These are phyloP conservation scores for Diatrype stigma DNA, from an alignment of 2,329 filamentous ascomycete genomes.

Conservation along the genomic window DNA sequence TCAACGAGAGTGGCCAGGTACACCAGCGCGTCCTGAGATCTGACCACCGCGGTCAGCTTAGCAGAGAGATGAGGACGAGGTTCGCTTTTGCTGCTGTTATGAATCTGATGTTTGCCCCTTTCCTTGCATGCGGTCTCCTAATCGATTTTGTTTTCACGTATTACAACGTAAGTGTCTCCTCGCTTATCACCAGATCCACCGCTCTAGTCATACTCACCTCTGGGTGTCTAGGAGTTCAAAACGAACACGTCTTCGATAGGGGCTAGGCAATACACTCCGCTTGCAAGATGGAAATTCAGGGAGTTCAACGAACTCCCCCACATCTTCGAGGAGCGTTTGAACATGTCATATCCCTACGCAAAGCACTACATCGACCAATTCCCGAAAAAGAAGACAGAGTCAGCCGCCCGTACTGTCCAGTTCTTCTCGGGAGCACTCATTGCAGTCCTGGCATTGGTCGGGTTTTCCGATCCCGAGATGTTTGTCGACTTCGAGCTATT, in stretches of 20 bases:
- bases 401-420: slow-evolving; percentile 76
- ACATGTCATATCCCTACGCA: slow-evolving; percentile 93
- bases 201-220: slow-evolving; percentile 12
- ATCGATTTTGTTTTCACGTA: slow-evolving; percentile 92
- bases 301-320: slow-evolving; percentile 97
- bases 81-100: slow-evolving; percentile 81
- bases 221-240: slow-evolving; percentile 72
- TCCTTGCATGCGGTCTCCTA: slow-evolving; percentile 80
- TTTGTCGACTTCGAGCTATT: slow-evolving; percentile 93
- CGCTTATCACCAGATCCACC: background rate
- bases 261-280: slow-evolving; percentile 85
- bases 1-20: slow-evolving; percentile 84
- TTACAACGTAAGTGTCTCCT: slow-evolving; percentile 64
- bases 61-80: slow-evolving; percentile 69
- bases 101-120: slow-evolving; percentile 81
- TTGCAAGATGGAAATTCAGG: slow-evolving; percentile 96
- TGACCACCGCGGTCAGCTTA: slow-evolving; percentile 72
- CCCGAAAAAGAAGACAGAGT: slow-evolving; percentile 88
- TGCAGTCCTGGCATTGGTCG: slow-evolving; percentile 77
- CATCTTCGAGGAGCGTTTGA: slow-evolving; percentile 81
- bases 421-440: slow-evolving; percentile 85
- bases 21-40: slow-evolving; percentile 82
- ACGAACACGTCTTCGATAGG: slow-evolving; percentile 85
- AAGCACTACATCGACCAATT: slow-evolving; percentile 93
- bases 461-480: slow-evolving; percentile 83